Evolutionary conservation across 352 stramenopile species (phyloP), one percentile per base, ranked within the genome.

Genomic region (Globisporangium parvum): DNA sequence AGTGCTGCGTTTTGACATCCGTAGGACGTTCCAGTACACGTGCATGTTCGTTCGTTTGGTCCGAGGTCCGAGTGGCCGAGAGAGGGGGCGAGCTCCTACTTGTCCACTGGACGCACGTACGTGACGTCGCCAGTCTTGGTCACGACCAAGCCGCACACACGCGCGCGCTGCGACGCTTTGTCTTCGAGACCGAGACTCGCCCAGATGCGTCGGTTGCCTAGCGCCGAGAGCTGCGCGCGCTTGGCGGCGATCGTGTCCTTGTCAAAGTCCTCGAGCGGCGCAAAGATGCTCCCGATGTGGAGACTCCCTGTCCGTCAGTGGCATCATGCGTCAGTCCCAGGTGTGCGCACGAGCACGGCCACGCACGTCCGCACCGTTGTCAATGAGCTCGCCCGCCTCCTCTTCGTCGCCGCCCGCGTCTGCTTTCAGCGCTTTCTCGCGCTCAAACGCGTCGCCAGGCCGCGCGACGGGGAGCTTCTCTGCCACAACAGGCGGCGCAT

Each of bases 121-220:
- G 70, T 68, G 24, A 93, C 71, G 53, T 93, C 83, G 12, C 83
- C 83, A 6, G 80, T 65, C 49, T 87, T 88, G 1, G 80, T 87
- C 14, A 91, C 71, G 39, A 94, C 76, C 35, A 91, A 63, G 3
- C 82, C 84, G 45, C 70, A 85, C 14, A 64, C 48, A 3, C 78
- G 75, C 17, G 72, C 73, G 5, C 77, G 70, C 47, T 81, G 73
- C 3, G 66, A 47, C 0, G 41, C 61, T 54, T 91, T 90, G 55
- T 93, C 84, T 59, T 92, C 77, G 6, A 94, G 61, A n/a, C 84
- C 84, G 12, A 94, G 70, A 51, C 80, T 94, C 44, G 84, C 78
- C 84, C 84, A 94, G 41, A 94, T 91, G 20, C 84, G 77, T 14
- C 80, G 79, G 37, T 92, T 94, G 33, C 76, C 80, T 4, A 91